Evolutionary conservation across 2,329 filamentous ascomycete genomes (phyloP).

Genomic region (Exophiala mesophila): DNA sequence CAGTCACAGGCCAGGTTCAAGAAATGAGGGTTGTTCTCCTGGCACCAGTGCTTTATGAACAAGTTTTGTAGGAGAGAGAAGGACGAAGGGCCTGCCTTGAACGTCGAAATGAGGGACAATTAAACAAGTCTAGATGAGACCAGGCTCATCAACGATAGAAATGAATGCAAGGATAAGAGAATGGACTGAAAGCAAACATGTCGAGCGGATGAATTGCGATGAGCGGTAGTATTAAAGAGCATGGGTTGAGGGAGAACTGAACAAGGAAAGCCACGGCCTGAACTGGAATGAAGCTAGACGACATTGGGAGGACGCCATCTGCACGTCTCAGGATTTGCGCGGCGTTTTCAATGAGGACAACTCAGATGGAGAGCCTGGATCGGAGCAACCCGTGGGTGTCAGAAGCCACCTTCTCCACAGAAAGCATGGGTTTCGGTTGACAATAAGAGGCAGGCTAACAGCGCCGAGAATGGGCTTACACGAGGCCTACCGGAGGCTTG

Average conservation of each 20-base stretch:
- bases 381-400: conserved; percentile 13
- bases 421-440: conserved; percentile 4
- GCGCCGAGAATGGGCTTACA: conserved; percentile 12
- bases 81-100: conserved; percentile 21
- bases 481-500: conserved; percentile 1
- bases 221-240: not conserved
- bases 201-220: conserved; percentile 9
- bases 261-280: conserved; percentile 9
- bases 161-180: conserved; percentile 15
- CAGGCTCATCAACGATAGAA: conserved; percentile 18
- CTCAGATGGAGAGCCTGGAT: conserved; percentile 10
- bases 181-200: conserved; percentile 15
- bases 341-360: too few species aligned
- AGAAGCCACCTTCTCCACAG: conserved; percentile 13
- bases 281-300: conserved; percentile 18
- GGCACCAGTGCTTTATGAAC: too few species aligned
- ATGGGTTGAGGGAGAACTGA: not conserved
- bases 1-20: too few species aligned
- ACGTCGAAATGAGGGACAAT: conserved; percentile 9
- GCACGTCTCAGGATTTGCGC: conserved; percentile 21
- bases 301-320: conserved; percentile 16
- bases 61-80: conserved; percentile 19
- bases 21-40: too few species aligned
- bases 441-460: conserved; percentile 4
- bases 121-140: conserved; percentile 8